Percentiles rank a stretch among this genome's conserved stretches.
Evolutionary conservation across 2,329 filamentous ascomycete species (phyloP).

Genomic region (Calycina marina): DNA sequence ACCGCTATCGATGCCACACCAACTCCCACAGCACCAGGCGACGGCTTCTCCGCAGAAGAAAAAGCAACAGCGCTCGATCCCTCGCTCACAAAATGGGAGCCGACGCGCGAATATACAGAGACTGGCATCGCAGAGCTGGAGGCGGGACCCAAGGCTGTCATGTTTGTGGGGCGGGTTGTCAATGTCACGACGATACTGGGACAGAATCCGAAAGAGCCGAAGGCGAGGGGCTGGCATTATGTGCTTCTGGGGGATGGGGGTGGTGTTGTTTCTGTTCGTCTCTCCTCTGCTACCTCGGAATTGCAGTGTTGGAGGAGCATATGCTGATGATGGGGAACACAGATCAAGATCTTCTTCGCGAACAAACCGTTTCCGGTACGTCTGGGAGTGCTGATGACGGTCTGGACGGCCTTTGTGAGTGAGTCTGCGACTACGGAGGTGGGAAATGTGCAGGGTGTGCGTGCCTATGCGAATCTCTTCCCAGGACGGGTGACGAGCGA

Average conservation of each 20-base stretch:
- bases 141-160: constrained; percentile 33
- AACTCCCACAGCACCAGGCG: constrained; percentile 21
- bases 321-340: background rate
- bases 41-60: constrained; percentile 38
- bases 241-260: constrained; percentile 41
- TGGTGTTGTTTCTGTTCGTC: constrained; percentile 34
- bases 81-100: constrained; percentile 25
- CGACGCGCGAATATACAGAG: constrained; percentile 31
- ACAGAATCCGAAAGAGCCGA: constrained; percentile 27
- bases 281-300: background rate
- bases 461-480: constrained; percentile 39
- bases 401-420: constrained; percentile 42
- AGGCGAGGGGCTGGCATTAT: constrained; percentile 35
- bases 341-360: constrained; percentile 38
- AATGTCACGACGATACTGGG: constrained; percentile 34
- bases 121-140: constrained; percentile 31
- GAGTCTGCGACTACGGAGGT: constrained; percentile 32
- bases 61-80: constrained; percentile 26
- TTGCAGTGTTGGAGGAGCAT: background rate
- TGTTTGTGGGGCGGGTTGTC: constrained; percentile 39
- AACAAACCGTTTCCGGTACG: constrained; percentile 27
- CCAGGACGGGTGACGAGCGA: constrained; percentile 38
- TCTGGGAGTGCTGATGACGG: constrained; percentile 37
- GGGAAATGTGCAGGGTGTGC: constrained; percentile 18
- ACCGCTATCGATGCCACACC: background rate